A percentile compares a stretch with the other conserved stretches of the same genome.
phyloP scores from a whole-genome alignment of 2,329 filamentous ascomycete species.

The Fusarium nodosum region DNA sequence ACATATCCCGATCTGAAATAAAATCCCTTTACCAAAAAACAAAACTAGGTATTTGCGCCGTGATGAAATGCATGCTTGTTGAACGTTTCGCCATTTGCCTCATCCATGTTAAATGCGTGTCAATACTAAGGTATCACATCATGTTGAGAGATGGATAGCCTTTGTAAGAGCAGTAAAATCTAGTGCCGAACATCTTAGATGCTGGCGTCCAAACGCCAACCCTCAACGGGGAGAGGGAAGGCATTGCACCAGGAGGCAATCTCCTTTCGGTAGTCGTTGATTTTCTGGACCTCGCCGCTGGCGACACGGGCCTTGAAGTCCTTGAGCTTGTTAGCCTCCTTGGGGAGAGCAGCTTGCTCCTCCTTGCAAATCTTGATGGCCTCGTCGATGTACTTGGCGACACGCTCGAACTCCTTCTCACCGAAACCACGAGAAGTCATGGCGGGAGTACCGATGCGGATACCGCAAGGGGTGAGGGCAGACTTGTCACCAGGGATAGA shows the following conservation, averaged over 20 bases:
- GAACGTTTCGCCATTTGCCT: constrained; percentile 52
- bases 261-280: constrained; percentile 89
- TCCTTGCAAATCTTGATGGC: constrained; percentile 92
- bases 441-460: constrained; percentile 95
- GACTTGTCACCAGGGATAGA: constrained; percentile 97
- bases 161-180: constrained; percentile 15
- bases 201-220: constrained; percentile 73
- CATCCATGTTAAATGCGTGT: constrained; percentile 52
- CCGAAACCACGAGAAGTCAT: constrained; percentile 98
- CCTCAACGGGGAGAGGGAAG: constrained; percentile 93
- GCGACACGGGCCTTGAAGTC: constrained; percentile 97
- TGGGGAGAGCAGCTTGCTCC: constrained; percentile 85
- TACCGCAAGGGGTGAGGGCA: constrained; percentile 91
- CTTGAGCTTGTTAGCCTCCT: constrained; percentile 99
- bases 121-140: constrained; percentile 33
- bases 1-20: constrained; percentile 44
- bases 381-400: constrained; percentile 89
- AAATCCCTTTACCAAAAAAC: constrained; percentile 31
- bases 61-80: constrained; percentile 53
- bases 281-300: constrained; percentile 81
- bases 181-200: constrained; percentile 58
- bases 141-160: constrained; percentile 27
- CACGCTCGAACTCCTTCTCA: constrained; percentile 90
- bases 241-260: constrained; percentile 86
- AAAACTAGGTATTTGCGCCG: constrained; percentile 49